A percentile compares a stretch with the other conserved stretches of the same genome.
Conservation (phyloP, 2,329 filamentous ascomycete species). For the Penicillium rolfsii region DNA sequence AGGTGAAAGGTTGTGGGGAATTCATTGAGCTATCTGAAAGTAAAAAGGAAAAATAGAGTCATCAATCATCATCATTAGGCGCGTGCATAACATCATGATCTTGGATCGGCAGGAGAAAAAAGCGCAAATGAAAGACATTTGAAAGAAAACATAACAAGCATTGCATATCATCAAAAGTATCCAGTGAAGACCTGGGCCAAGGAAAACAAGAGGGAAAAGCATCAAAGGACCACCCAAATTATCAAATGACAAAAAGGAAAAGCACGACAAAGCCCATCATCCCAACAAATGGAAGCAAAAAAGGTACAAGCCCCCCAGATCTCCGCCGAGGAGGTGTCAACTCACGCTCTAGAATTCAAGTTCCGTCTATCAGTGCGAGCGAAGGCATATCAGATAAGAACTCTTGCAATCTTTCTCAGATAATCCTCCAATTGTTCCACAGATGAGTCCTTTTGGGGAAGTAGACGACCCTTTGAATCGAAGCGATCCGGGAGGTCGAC, state of each 20-base stretch:
- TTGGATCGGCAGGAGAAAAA: neutral
- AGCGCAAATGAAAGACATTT: neutral
- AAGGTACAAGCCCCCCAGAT: neutral
- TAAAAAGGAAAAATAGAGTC: slow-evolving; percentile 9
- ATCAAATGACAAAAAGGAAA: neutral
- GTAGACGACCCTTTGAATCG: slow-evolving; percentile 45
- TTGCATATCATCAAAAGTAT: neutral
- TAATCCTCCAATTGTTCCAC: slow-evolving; percentile 42
- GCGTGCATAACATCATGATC: slow-evolving; percentile 14
- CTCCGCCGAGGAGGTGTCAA: too few relatives aligned
- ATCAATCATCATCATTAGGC: slow-evolving; percentile 25
- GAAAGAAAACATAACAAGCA: neutral
- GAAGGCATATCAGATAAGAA: slow-evolving; percentile 26
- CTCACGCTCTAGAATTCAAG: neutral
- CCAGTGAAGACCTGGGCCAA: neutral
- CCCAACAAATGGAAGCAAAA: neutral
- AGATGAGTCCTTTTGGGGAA: slow-evolving; percentile 40
- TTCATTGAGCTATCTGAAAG: slow-evolving; percentile 14
- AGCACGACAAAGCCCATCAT: neutral
- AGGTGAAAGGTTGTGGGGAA: neutral
- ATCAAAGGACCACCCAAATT: neutral
- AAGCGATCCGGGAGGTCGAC: slow-evolving; percentile 51
- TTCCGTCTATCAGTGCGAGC: slow-evolving; percentile 2
- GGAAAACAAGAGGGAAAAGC: neutral
- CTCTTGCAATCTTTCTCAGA: slow-evolving; percentile 35